Evolutionary conservation across 805 yeast genomes (phyloP), one percentile per base, ranked within the genome.

Genomic region (Barnettozyma sp.): DNA sequence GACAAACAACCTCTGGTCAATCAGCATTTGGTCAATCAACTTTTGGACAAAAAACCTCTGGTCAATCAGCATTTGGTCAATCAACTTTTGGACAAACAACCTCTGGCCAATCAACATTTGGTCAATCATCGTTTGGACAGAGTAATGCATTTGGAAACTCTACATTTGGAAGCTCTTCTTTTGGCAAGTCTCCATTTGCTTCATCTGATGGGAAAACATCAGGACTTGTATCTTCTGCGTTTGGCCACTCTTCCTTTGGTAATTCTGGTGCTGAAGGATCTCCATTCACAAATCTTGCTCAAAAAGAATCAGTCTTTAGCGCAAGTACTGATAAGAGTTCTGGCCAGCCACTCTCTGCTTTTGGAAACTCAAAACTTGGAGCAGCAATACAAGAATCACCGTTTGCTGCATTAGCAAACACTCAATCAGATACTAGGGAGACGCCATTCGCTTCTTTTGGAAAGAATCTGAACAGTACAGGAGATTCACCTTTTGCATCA

Each of bases 371-470:
- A 27, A 38, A 45, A 17, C 23, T 31, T 40, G 34, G 14, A 6
- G 6, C 35, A 6, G 23, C 22, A 22, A 22, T 12, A 22, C 9
- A 16, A 6, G 29, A 34, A 23, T 42, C 45, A 21, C 43, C 46
- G 16, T 39, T 41, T 34, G 38, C 38, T 22, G 13, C 37, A 5
- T 29, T 38, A 22, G 22, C 14, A 9, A 14, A 15, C 10, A 26
- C 20, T 3, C 10, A 26, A 10, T 21, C 36, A n/a, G 13, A 22
- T n/a, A 22, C 33, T 8, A 33, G 27, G 15, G 36, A 41, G 3
- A 48, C 50, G 5, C 41, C 56, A n/a, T 53, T 50, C 33, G 54
- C 50, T 19, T 31, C 50, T 1, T 44, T 48, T 30, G 50, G 51
- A 13, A 34, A 25, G 19, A 19, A 8, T 18, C 30, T 17, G 9